Conservation (phyloP, 805 yeast species). For the Wickerhamia fluorescens region DNA sequence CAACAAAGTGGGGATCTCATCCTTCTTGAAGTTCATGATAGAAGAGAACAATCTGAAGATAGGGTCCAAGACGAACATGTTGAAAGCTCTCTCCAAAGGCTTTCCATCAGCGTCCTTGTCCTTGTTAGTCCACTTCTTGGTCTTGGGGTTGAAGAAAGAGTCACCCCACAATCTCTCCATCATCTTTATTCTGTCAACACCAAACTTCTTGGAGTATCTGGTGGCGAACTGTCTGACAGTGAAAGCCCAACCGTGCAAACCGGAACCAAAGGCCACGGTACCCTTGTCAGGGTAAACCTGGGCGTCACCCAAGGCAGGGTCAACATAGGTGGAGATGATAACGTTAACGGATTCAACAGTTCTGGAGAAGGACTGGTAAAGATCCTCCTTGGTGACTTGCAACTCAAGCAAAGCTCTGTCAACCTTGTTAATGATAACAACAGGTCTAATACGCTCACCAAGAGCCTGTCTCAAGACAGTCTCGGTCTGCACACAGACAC, state of each 20-base stretch:
- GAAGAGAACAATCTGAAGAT: constrained; percentile 95
- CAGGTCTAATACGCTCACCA: constrained; percentile 99
- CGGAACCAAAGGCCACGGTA: constrained; percentile 99
- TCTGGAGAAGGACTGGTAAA: constrained; percentile 97
- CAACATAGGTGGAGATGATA: constrained; percentile 91
- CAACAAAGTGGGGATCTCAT: constrained; percentile 84
- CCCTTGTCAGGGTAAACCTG: constrained; percentile 99
- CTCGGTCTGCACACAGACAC: constrained; percentile 99
- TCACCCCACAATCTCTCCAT: constrained; percentile 99
- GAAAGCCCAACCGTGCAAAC: constrained; percentile 99
- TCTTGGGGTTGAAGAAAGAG: constrained; percentile 99
- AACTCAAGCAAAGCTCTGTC: constrained; percentile 99
- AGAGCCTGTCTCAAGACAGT: constrained; percentile 98
- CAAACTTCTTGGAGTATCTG: constrained; percentile 98
- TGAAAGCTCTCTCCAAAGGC: constrained; percentile 97
- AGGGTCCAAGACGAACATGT: constrained; percentile 98
- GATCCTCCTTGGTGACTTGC: constrained; percentile 98
- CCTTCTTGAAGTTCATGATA: constrained; percentile 99
- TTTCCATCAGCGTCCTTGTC: constrained; percentile 94
- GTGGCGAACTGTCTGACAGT: constrained; percentile 97
- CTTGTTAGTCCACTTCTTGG: constrained; percentile 98
- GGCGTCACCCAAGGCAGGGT: constrained; percentile 84
- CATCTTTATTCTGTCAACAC: constrained; percentile 97
- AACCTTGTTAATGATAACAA: constrained; percentile 96
- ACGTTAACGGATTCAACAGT: constrained; percentile 99